These are phyloP conservation scores for Colletotrichum ledebouriae DNA, from an alignment of 2,329 filamentous ascomycete species.

Conservation along the genomic window DNA sequence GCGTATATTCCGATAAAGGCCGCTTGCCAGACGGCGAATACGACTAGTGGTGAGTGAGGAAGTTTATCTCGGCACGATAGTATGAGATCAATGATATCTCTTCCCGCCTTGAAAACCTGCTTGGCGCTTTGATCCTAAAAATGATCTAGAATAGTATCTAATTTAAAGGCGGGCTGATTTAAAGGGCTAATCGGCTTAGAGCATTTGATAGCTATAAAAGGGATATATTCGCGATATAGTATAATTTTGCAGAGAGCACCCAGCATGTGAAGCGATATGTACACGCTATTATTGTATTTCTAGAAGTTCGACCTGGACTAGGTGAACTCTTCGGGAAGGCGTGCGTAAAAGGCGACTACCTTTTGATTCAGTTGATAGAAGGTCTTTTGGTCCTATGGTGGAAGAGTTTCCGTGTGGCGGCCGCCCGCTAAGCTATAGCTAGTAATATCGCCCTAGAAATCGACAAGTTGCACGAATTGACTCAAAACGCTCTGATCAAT, in stretches of 20 bases:
- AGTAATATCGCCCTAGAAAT: constrained; percentile 70
- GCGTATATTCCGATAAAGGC: constrained; percentile 77
- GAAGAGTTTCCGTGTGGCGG: constrained; percentile 60
- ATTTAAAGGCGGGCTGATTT: constrained; percentile 68
- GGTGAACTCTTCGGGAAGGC: constrained; percentile 48
- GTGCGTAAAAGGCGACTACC: constrained; percentile 65
- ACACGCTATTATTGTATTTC: constrained; percentile 75
- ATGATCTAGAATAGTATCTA: constrained; percentile 60
- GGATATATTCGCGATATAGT: constrained; percentile 77
- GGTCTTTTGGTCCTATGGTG: constrained; percentile 70
- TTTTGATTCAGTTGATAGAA: constrained; percentile 67
- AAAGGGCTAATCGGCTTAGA: constrained; percentile 65
- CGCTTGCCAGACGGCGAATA: constrained; percentile 77
- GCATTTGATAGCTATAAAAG: constrained; percentile 73
- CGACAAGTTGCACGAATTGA: constrained; percentile 69
- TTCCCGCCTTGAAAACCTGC: constrained; percentile 72
- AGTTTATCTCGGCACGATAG: constrained; percentile 72
- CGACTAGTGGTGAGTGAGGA: constrained; percentile 76
- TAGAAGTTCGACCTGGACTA: constrained; percentile 73
- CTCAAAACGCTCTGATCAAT: constrained; percentile 63
- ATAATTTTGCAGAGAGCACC: constrained; percentile 76
- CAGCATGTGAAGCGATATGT: constrained; percentile 76
- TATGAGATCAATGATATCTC: constrained; percentile 74
- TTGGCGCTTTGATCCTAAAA: constrained; percentile 76
- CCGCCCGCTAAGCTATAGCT: constrained; percentile 67